Evolutionary conservation across 495 filamentous ascomycete species (phyloP).

Genomic region (Tuber borchii): DNA sequence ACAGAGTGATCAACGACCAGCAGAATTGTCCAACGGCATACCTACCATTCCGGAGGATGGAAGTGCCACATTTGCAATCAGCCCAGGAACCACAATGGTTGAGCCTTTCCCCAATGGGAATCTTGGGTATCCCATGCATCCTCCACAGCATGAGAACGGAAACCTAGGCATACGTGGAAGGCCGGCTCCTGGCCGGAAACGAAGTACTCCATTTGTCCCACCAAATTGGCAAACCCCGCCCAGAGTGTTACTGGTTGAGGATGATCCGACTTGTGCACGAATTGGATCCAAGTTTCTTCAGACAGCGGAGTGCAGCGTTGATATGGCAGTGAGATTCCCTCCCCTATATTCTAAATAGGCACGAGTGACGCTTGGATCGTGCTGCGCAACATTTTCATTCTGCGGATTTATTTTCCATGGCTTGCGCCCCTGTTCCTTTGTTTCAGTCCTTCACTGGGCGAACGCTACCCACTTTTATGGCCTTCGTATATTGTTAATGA

Average conservation of each 20-base stretch:
- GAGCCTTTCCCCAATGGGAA: conserved; percentile 28
- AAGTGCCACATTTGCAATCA: conserved; percentile 23
- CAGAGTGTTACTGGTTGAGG: conserved; percentile 85
- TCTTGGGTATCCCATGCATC: conserved; percentile 25
- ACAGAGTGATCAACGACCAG: conserved; percentile 19
- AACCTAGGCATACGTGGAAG: conserved; percentile 12
- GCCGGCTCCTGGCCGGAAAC: conserved; percentile 51
- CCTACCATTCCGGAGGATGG: conserved; percentile 24
- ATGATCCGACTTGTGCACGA: conserved; percentile 86
- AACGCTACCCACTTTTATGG: not conserved
- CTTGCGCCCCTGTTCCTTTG: not conserved
- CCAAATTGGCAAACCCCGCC: conserved; percentile 50
- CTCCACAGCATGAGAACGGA: conserved; percentile 22
- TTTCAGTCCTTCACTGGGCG: not conserved
- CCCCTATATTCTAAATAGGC: conserved; percentile 7
- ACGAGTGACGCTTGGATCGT: not conserved
- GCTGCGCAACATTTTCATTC: not conserved
- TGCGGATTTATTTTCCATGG: not conserved
- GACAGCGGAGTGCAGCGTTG: conserved; percentile 79
- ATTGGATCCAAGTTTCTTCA: conserved; percentile 93
- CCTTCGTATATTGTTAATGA: conserved; percentile 12
- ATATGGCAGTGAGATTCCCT: conserved; percentile 69
- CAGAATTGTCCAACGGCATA: conserved; percentile 17
- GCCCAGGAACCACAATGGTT: conserved; percentile 19
- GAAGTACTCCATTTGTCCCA: conserved; percentile 62